Conservation (phyloP, 176 grass and related monocot species). For the Guadua angustifolia region DNA sequence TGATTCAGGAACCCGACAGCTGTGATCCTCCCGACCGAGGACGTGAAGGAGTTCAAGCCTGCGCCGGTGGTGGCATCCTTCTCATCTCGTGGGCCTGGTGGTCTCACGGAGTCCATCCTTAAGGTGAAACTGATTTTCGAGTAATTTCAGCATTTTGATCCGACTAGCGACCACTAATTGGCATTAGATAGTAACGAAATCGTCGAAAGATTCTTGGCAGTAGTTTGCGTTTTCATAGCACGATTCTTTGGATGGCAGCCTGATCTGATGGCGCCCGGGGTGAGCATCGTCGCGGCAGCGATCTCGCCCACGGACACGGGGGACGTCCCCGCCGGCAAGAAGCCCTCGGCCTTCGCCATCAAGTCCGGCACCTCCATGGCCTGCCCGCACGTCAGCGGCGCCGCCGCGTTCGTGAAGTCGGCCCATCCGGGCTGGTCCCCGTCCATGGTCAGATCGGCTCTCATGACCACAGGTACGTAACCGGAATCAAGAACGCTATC, state of each 20-base stretch:
- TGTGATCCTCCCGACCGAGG: conserved; percentile 70
- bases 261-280: conserved; percentile 94
- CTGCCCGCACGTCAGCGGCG: conserved; percentile 91
- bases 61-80: conserved; percentile 85
- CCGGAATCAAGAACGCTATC: neutral
- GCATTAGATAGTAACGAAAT: neutral
- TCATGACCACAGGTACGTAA: conserved; percentile 85
- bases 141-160: neutral
- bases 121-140: conserved; percentile 54
- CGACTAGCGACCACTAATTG: neutral
- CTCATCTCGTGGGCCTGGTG: conserved; percentile 79
- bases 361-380: conserved; percentile 97
- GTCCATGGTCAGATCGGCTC: conserved; percentile 94
- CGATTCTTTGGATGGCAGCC: conserved; percentile 51
- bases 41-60: conserved; percentile 67
- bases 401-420: conserved; percentile 81
- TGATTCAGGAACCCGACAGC: conserved; percentile 69
- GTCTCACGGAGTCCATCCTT: conserved; percentile 77
- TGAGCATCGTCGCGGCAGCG: conserved; percentile 79
- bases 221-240: neutral
- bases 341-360: conserved; percentile 73
- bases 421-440: conserved; percentile 85
- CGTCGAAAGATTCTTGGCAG: neutral
- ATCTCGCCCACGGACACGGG: conserved; percentile 63
- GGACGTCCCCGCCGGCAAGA: conserved; percentile 67